These are phyloP conservation scores for Posidonia australis DNA, from an alignment of 106 monocot genomes.

Conservation along the genomic window DNA sequence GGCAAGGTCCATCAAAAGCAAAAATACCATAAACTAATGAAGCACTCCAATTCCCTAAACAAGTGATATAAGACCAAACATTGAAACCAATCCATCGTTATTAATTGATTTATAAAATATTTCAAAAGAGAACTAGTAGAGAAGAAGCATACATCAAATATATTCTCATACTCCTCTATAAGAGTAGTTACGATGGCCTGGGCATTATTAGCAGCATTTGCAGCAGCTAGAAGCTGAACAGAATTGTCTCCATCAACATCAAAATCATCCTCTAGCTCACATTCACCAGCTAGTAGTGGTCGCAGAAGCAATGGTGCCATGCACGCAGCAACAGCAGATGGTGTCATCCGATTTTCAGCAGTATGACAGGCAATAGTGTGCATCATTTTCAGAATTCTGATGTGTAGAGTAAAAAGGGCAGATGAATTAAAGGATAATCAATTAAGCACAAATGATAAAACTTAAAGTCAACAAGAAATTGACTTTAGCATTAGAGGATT, in stretches of 20 bases:
- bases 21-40: too few species aligned
- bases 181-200: constrained; percentile 79
- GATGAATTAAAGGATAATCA: background rate
- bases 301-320: constrained; percentile 97
- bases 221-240: constrained; percentile 97
- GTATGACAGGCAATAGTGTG: constrained; percentile 65
- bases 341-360: constrained; percentile 87
- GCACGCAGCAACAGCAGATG: constrained; percentile 96
- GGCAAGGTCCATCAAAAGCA: too few species aligned
- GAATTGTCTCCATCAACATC: constrained; percentile 72
- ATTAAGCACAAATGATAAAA: background rate
- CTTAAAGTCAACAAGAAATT: too few species aligned
- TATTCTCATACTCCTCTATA: constrained; percentile 80
- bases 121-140: background rate
- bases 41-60: too few species aligned
- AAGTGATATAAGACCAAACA: too few species aligned
- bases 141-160: constrained; percentile 78
- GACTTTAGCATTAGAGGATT: too few species aligned
- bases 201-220: constrained; percentile 98
- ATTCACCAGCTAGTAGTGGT: constrained; percentile 94
- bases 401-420: too few species aligned
- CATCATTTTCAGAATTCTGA: constrained; percentile 98
- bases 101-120: background rate
- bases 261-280: constrained; percentile 95
- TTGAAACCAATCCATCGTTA: background rate